phyloP scores from a whole-genome alignment of 202 grass and related monocot species.

The Musa balbisiana region DNA sequence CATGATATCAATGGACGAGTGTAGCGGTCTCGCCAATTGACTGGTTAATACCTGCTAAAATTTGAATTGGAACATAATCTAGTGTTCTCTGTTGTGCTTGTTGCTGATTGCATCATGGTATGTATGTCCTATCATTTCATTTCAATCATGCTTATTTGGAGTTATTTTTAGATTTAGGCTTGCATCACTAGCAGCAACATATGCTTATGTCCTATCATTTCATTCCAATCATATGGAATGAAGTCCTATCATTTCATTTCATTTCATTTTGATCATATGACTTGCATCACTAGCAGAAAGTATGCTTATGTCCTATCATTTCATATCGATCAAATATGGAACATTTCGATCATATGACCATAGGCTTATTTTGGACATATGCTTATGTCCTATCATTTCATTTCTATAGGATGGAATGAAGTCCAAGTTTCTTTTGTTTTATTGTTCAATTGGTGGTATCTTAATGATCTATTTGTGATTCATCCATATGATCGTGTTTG shows the following conservation, averaged over 20 bases:
- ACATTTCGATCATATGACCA: no score
- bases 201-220: no score
- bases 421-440: no score
- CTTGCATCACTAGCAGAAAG: not conserved
- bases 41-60: not conserved
- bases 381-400: no score
- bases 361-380: no score
- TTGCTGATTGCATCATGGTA: not conserved
- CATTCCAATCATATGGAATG: no score
- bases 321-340: no score
- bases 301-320: no score
- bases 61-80: constrained; percentile 3
- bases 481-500: no score
- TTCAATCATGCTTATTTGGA: not conserved
- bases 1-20: constrained; percentile 53
- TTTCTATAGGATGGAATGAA: no score
- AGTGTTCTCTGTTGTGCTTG: not conserved
- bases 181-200: not conserved
- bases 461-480: no score
- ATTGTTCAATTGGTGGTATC: no score
- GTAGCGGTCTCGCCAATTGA: constrained; percentile 13
- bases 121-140: not conserved
- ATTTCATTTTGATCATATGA: not conserved
- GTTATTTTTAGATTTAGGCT: not conserved
- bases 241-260: not conserved